These are phyloP conservation scores for Sanchytrium tribonematis DNA, from an alignment of 371 early-diverging fungal species.

Conservation along the genomic window DNA sequence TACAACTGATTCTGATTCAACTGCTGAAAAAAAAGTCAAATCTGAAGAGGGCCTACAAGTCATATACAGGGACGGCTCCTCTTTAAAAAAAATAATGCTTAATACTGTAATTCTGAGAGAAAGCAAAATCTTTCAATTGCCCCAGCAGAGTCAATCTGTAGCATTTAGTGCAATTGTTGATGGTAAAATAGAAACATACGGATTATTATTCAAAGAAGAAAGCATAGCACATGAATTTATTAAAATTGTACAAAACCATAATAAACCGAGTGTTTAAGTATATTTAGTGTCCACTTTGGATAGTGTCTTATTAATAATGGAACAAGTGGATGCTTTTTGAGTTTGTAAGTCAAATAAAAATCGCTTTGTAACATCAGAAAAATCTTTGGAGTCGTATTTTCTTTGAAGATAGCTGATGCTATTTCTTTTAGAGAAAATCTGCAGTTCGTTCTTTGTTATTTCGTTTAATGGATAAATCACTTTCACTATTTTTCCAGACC, in stretches of 20 bases:
- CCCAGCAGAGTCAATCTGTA: neutral
- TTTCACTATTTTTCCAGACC: neutral
- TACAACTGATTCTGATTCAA: neutral
- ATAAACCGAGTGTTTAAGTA: neutral
- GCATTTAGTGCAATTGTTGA: neutral
- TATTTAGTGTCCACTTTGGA: neutral
- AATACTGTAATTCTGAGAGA: neutral
- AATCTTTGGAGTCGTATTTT: neutral
- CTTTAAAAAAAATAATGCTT: neutral
- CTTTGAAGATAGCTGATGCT: neutral
- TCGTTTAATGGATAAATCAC: neutral
- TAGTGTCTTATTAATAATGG: neutral
- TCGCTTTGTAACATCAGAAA: neutral
- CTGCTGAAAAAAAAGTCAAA: neutral
- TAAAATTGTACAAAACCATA: neutral
- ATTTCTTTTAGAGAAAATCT: neutral
- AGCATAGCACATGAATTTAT: neutral
- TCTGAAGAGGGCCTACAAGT: no score
- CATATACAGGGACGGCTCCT: neutral
- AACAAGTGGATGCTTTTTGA: neutral
- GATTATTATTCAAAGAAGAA: neutral
- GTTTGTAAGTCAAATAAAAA: neutral
- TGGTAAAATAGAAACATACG: neutral
- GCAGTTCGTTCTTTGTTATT: neutral
- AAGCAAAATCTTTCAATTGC: neutral